These are phyloP conservation scores for Coemansia sp. DNA, from an alignment of 192 early-diverging fungal species.

Conservation along the genomic window DNA sequence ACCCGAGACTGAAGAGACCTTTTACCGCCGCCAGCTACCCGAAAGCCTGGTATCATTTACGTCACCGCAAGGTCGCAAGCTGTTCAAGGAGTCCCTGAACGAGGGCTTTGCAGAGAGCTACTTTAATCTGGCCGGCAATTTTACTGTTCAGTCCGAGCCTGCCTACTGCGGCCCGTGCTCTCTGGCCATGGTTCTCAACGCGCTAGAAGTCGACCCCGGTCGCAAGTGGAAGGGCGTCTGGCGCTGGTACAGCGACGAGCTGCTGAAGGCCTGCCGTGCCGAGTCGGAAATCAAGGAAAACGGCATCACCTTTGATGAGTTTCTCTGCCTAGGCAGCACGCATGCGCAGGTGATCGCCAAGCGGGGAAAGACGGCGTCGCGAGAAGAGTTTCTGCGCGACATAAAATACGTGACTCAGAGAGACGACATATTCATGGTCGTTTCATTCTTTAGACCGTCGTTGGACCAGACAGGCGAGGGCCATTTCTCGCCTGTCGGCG, in stretches of 20 bases:
- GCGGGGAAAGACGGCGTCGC: conserved; percentile 60
- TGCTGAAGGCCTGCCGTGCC: conserved; percentile 66
- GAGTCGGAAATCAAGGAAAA: conserved; percentile 72
- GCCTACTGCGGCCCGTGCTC: conserved; percentile 88
- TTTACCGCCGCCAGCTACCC: conserved; percentile 66
- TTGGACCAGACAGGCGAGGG: conserved; percentile 92
- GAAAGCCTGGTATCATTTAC: conserved; percentile 71
- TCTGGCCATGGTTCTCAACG: conserved; percentile 91
- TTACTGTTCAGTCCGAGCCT: conserved; percentile 88
- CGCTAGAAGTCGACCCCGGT: conserved; percentile 85
- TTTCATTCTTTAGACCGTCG: conserved; percentile 74
- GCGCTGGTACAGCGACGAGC: conserved; percentile 81
- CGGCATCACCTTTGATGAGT: conserved; percentile 89
- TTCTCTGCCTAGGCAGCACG: conserved; percentile 84
- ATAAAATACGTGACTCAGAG: conserved; percentile 63
- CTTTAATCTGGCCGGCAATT: conserved; percentile 82
- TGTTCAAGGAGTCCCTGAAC: conserved; percentile 77
- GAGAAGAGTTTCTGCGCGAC: conserved; percentile 79
- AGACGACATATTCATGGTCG: conserved; percentile 80
- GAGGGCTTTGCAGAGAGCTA: conserved; percentile 79
- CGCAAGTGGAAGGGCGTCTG: conserved; percentile 91
- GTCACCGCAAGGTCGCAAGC: conserved; percentile 66
- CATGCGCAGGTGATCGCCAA: conserved; percentile 78
- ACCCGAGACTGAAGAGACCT: conserved; percentile 24
- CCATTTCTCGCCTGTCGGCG: conserved; percentile 89